phyloP scores from a whole-genome alignment of 768 basidiomycete species.

The Tricholoma matsutake region DNA sequence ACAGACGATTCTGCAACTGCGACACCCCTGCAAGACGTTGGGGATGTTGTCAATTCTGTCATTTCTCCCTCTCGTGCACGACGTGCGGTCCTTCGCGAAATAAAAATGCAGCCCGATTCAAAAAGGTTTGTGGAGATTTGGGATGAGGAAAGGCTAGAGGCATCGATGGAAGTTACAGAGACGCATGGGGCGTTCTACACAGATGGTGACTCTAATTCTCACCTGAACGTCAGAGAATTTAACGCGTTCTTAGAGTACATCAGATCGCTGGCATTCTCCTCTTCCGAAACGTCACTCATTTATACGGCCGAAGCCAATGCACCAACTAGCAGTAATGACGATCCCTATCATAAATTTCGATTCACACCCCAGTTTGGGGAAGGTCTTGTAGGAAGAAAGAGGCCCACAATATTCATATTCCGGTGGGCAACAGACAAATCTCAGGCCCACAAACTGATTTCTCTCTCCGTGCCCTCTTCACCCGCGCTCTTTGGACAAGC shows the following conservation, averaged over 20 bases:
- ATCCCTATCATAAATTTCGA: constrained; percentile 44
- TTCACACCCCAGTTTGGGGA: constrained; percentile 66
- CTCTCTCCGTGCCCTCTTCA: constrained; percentile 9
- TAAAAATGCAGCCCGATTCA: constrained; percentile 36
- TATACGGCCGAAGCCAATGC: constrained; percentile 60
- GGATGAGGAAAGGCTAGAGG: constrained; percentile 40
- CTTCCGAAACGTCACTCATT: constrained; percentile 47
- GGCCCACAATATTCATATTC: constrained; percentile 54
- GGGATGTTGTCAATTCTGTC: constrained; percentile 38
- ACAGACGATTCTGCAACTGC: constrained; percentile 15
- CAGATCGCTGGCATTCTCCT: constrained; percentile 50
- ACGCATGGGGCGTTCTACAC: constrained; percentile 57
- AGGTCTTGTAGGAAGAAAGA: constrained; percentile 47
- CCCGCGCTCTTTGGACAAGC: constrained; percentile 53
- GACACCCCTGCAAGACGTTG: constrained; percentile 32
- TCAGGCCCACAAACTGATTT: constrained; percentile 5
- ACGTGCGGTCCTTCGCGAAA: constrained; percentile 45
- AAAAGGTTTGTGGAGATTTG: constrained; percentile 63
- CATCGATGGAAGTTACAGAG: constrained; percentile 54
- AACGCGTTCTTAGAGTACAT: constrained; percentile 42
- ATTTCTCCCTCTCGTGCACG: constrained; percentile 39
- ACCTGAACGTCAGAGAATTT: neutral
- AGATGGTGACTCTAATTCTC: constrained; percentile 43
- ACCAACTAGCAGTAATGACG: constrained; percentile 20
- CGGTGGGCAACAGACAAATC: constrained; percentile 34